These are phyloP conservation scores for Lactifluus volemus DNA, from an alignment of 768 basidiomycete species.

Conservation along the genomic window DNA sequence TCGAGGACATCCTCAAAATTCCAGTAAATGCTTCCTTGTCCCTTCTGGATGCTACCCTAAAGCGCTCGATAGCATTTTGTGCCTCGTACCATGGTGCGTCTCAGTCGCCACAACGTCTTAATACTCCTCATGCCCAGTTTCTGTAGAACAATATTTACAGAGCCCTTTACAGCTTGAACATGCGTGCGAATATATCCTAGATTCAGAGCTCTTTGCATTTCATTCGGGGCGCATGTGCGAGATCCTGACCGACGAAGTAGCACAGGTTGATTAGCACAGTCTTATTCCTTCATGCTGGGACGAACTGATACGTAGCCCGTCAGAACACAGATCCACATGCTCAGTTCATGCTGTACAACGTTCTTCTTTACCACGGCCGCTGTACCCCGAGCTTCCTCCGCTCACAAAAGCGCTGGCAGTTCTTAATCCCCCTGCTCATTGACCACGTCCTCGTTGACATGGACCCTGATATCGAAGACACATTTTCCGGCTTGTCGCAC, in stretches of 20 bases:
- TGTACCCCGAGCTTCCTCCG: constrained; percentile 63
- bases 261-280: constrained; percentile 39
- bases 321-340: constrained; percentile 82
- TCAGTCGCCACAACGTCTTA: neutral
- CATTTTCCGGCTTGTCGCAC: constrained; percentile 29
- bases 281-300: neutral
- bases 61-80: constrained; percentile 70
- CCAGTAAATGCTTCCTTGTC: constrained; percentile 59
- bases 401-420: constrained; percentile 75
- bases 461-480: constrained; percentile 59
- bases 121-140: neutral
- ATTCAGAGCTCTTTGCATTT: constrained; percentile 81
- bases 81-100: constrained; percentile 78
- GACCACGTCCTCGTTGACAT: constrained; percentile 77
- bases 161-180: constrained; percentile 78
- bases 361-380: constrained; percentile 70
- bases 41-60: constrained; percentile 68
- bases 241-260: constrained; percentile 59
- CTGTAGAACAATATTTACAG: constrained; percentile 74
- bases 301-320: neutral
- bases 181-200: constrained; percentile 66
- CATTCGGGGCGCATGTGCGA: constrained; percentile 92
- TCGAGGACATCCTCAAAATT: constrained; percentile 73
- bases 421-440: constrained; percentile 74
- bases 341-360: constrained; percentile 68